Evolutionary conservation across 805 yeast species (phyloP).

Genomic region (Candida fluviatilis): DNA sequence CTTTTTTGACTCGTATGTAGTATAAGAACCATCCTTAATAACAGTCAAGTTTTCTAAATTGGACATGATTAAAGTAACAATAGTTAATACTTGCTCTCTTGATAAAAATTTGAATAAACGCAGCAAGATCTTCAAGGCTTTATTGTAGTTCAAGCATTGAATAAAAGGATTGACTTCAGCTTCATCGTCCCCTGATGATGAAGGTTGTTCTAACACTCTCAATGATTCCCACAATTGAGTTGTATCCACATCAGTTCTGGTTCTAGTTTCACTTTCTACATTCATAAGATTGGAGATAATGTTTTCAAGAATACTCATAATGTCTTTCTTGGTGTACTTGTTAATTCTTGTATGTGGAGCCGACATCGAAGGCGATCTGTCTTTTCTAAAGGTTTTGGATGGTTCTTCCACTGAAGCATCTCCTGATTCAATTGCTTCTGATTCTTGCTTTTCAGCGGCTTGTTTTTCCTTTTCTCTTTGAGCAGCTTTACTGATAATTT

Average conservation of each 20-base stretch:
- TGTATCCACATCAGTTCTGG: constrained; percentile 31
- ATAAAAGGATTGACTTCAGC: constrained; percentile 71
- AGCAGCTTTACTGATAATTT: constrained; percentile 50
- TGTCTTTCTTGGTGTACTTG: constrained; percentile 37
- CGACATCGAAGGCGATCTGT: constrained; percentile 26
- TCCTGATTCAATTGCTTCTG: constrained; percentile 8
- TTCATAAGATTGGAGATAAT: constrained; percentile 74
- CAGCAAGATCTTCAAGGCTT: constrained; percentile 85
- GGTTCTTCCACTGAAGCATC: constrained; percentile 11
- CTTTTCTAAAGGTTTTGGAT: constrained; percentile 19
- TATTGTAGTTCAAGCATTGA: constrained; percentile 76
- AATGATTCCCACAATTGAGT: constrained; percentile 69
- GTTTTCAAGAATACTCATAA: constrained; percentile 68
- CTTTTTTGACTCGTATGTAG: constrained; percentile 47
- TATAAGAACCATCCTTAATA: constrained; percentile 74
- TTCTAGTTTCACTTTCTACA: constrained; percentile 60
- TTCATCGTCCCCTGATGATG: constrained; percentile 46
- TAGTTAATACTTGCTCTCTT: constrained; percentile 70
- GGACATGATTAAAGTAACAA: constrained; percentile 73
- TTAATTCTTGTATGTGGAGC: constrained; percentile 29
- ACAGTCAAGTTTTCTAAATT: constrained; percentile 78
- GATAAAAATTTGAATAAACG: constrained; percentile 81
- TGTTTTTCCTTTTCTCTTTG: constrained; percentile 41
- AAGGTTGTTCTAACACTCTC: constrained; percentile 61
- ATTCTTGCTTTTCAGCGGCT: constrained; percentile 21